Evolutionary conservation across 257 asterid species (phyloP).

Genomic region (Primulina huaijiensis): DNA sequence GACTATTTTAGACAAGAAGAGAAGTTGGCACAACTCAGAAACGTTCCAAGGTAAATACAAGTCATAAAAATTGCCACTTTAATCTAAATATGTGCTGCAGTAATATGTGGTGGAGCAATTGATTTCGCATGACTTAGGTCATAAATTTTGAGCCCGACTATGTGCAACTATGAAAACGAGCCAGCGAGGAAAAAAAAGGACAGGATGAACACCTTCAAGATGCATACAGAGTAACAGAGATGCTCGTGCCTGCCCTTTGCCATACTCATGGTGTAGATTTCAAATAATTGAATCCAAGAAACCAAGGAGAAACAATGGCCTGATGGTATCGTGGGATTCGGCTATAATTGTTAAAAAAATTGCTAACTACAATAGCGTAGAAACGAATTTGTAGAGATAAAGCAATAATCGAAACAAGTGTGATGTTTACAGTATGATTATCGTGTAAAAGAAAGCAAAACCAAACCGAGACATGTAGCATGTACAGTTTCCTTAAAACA

Average conservation of each 20-base stretch:
- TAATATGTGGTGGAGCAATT: neutral
- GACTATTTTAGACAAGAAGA: neutral
- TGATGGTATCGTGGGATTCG: conserved; percentile 17
- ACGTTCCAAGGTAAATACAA: neutral
- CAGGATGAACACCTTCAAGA: neutral
- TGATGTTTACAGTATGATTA: too few species aligned
- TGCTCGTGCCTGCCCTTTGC: conserved; percentile 17
- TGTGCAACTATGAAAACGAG: neutral
- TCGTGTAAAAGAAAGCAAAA: too few species aligned
- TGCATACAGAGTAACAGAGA: conserved; percentile 22
- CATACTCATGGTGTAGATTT: conserved; percentile 15
- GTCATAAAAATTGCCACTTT: neutral
- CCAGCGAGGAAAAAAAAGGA: neutral
- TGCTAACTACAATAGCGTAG: too few species aligned
- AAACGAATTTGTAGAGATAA: too few species aligned
- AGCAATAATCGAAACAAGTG: too few species aligned
- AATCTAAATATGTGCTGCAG: neutral
- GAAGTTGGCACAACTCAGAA: neutral
- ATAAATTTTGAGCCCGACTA: neutral
- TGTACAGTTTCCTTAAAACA: too few species aligned
- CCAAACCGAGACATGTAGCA: too few species aligned
- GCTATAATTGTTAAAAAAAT: too few species aligned
- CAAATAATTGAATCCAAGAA: conserved; percentile 20
- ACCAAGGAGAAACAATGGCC: conserved; percentile 15
- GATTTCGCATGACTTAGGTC: neutral